Conservation (phyloP, 768 basidiomycete species). For the Pleurotus salmoneostramineus region DNA sequence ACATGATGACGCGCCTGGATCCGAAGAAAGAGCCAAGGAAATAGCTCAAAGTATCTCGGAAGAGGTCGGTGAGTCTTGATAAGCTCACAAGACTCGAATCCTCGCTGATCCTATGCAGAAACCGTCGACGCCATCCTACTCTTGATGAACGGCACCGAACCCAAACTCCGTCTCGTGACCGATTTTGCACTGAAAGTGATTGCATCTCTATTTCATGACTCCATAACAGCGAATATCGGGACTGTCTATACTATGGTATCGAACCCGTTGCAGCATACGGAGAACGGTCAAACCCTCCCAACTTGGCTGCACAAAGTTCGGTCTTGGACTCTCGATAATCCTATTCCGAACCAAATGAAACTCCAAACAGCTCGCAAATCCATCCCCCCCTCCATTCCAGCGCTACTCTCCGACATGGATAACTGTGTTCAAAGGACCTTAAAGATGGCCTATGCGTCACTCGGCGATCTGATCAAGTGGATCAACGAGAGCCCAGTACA, state of each 20-base stretch:
- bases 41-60: slow-evolving; percentile 17
- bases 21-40: slow-evolving; percentile 18
- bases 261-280: slow-evolving; percentile 15
- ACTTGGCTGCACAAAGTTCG: slow-evolving; percentile 2
- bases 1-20: slow-evolving; percentile 18
- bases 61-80: slow-evolving; percentile 7
- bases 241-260: slow-evolving; percentile 19
- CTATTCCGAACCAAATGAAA: slow-evolving; percentile 9
- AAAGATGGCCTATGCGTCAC: slow-evolving; percentile 6
- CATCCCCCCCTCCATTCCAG: background rate
- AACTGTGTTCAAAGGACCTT: slow-evolving; percentile 1
- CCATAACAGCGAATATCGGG: slow-evolving; percentile 18
- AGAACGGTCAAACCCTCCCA: slow-evolving; percentile 14
- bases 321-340: slow-evolving; percentile 9
- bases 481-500: slow-evolving; percentile 10
- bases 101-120: background rate
- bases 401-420: background rate
- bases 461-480: slow-evolving; percentile 10
- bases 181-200: slow-evolving; percentile 19
- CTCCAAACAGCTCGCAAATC: background rate
- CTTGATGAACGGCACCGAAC: slow-evolving; percentile 19
- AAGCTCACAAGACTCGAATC: background rate
- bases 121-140: slow-evolving; percentile 20
- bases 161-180: slow-evolving; percentile 15
- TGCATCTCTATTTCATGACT: slow-evolving; percentile 18